These are phyloP conservation scores for Colletotrichum shisoi DNA, from an alignment of 2,329 filamentous ascomycete species.

Conservation along the genomic window DNA sequence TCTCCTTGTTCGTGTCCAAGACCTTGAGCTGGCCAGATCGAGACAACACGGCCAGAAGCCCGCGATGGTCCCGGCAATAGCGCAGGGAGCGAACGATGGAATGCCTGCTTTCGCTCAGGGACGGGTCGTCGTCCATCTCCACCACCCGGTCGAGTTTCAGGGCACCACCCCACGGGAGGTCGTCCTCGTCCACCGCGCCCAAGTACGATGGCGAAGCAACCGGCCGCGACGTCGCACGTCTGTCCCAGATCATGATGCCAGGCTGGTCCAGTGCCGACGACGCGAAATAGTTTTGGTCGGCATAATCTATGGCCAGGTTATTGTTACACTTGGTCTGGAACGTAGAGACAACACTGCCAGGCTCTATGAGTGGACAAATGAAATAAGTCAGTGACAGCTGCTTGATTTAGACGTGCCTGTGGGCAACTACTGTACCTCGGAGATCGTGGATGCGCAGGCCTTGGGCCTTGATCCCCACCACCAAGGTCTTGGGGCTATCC, in stretches of 20 bases:
- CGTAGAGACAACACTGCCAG: constrained; percentile 60
- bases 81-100: constrained; percentile 69
- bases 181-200: constrained; percentile 67
- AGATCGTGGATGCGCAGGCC: constrained; percentile 81
- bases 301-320: constrained; percentile 78
- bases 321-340: constrained; percentile 74
- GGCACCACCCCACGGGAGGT: constrained; percentile 69
- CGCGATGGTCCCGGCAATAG: constrained; percentile 69
- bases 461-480: constrained; percentile 78
- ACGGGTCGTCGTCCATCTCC: constrained; percentile 61
- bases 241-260: constrained; percentile 79
- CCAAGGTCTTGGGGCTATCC: constrained; percentile 75
- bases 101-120: constrained; percentile 62
- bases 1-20: constrained; percentile 65
- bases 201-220: constrained; percentile 63
- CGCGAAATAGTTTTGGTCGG: constrained; percentile 84
- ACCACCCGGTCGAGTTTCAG: constrained; percentile 66
- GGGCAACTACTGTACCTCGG: constrained; percentile 63
- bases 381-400: constrained; percentile 38
- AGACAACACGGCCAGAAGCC: constrained; percentile 68
- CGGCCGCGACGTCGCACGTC: constrained; percentile 65
- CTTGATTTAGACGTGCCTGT: neutral
- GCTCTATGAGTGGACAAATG: constrained; percentile 54
- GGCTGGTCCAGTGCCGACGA: constrained; percentile 80
- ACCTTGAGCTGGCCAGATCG: constrained; percentile 70